Evolutionary conservation across 1,139 yeast species (phyloP), one percentile per base, ranked within the genome.

Genomic region (Geotrichum carabidarum): DNA sequence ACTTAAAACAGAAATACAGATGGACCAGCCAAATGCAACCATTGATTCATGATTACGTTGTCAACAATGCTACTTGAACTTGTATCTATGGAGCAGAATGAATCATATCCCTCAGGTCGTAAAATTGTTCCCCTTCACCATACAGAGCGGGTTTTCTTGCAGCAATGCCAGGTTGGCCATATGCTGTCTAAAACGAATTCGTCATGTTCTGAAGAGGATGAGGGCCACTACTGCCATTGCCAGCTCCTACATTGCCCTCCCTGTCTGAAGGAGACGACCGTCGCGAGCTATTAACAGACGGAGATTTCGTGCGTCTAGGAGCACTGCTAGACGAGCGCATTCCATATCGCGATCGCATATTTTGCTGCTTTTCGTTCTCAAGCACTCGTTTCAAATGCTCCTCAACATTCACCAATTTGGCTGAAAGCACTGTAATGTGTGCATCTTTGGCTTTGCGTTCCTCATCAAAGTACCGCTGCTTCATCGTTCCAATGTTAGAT

Each of bases 331-430:
- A 65, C n/a, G 52, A 43, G 14, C 71, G 59, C 15, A 67, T 65
- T 4, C 69, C 69, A 50, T 68, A 66, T 14, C 72, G 61, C 1
- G 71, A 67, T 7, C 71, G 60, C 31, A 63, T 60, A 8, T 61
- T 58, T 38, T 61, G 60, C 44, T 59, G 60, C 53, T 54, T 65
- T 43, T 71, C 74, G 15, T 63, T 58, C 38, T 69, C 71, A 35
- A 62, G 59, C 38, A 73, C 57, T 40, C 72, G 65, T 44, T 62
- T 63, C 42, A 74, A 54, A 40, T 67, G 72, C 48, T 72, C 74
- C 48, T 71, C 73, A 45, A 73, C 57, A 11, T 58, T 55, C 4
- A 59, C 59, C 11, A 70, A 53, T 38, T 62, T 62, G 8, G 60
- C 59, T 27, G 58, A 62, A 18, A 71, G 59, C 27, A 66, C 65